Conservation (phyloP, 2,329 filamentous ascomycete genomes). For the Fusarium hainanense region DNA sequence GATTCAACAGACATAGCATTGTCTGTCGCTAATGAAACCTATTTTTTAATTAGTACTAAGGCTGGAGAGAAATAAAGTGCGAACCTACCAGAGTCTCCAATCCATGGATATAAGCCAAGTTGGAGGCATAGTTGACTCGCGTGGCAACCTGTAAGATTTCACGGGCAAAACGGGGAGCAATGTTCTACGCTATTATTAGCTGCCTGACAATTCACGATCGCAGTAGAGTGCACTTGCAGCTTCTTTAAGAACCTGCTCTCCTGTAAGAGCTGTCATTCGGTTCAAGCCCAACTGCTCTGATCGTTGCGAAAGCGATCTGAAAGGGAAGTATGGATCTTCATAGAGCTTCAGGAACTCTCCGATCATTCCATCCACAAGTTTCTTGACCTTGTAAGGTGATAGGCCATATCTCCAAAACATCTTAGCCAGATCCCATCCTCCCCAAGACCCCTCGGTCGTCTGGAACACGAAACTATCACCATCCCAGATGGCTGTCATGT, state of each 20-base stretch:
- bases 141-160: constrained; percentile 93
- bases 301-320: constrained; percentile 76
- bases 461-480: constrained; percentile 78
- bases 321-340: constrained; percentile 84
- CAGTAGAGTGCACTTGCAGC: constrained; percentile 61
- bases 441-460: constrained; percentile 66
- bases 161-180: constrained; percentile 74
- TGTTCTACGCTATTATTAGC: constrained; percentile 50
- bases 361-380: constrained; percentile 77
- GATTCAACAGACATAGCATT: constrained; percentile 82
- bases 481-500: constrained; percentile 84
- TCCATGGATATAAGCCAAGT: constrained; percentile 86
- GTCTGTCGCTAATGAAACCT: constrained; percentile 87
- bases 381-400: constrained; percentile 78
- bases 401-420: constrained; percentile 87
- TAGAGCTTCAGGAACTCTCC: constrained; percentile 84
- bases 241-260: constrained; percentile 74
- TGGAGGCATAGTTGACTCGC: constrained; percentile 94
- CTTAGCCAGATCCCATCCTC: constrained; percentile 84
- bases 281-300: constrained; percentile 75
- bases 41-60: constrained; percentile 9
- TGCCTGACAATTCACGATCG: not conserved
- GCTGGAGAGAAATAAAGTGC: not conserved
- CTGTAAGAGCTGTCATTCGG: constrained; percentile 75
- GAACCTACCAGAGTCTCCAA: constrained; percentile 79